Evolutionary conservation across 2,329 filamentous ascomycete genomes (phyloP), one percentile per base, ranked within the genome.

Genomic region (Cladosporium phlei): DNA sequence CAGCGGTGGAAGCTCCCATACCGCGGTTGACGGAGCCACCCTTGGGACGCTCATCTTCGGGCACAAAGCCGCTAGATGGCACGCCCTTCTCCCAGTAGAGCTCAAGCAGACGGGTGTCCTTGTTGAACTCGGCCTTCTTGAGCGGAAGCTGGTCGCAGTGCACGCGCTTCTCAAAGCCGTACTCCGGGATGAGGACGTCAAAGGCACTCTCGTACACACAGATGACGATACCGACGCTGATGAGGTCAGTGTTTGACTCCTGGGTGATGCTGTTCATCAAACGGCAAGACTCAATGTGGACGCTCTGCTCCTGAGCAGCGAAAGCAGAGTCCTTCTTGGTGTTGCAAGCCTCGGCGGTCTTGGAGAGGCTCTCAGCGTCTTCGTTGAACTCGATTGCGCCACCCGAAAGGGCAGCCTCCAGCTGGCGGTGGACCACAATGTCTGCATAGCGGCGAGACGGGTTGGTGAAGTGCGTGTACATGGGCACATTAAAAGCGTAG

Each of bases 1-100:
- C 85, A 48, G 83, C 82, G 32, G 85, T 87, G 86, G 32, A 47
- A 80, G 82, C 48, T 85, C 79, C 45, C 38, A 47, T 40, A 25
- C 50, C 51, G 54, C 88, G 81, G 58, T 86, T 85, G 9, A 79
- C 78, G 14, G 38, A 22, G 47, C 80, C 83, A 40, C 86, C 83
- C 76, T 93, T 94, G 45, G 90, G 90, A 48, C 90, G 85, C 73
- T 98, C 93, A 64, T 98, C 93, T 64, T 98, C 93, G 2, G 93
- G 93, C 43, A 98, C 85, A 59, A 94, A 98, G 2, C 90, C 87
- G 33, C 91, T 96, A 53, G 90, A 97, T 21, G 91, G 88, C 6
- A 97, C 89, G 37, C 93, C 93, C 79, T 97, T 98, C 82, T 98
- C 93, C 93, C 93, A 98, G 76, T 96, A 98, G 12, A 98, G 79